A percentile compares a stretch with the other conserved stretches of the same genome.
Evolutionary conservation across 2,329 filamentous ascomycete species (phyloP).

Genomic region (Fusarium sp.): DNA sequence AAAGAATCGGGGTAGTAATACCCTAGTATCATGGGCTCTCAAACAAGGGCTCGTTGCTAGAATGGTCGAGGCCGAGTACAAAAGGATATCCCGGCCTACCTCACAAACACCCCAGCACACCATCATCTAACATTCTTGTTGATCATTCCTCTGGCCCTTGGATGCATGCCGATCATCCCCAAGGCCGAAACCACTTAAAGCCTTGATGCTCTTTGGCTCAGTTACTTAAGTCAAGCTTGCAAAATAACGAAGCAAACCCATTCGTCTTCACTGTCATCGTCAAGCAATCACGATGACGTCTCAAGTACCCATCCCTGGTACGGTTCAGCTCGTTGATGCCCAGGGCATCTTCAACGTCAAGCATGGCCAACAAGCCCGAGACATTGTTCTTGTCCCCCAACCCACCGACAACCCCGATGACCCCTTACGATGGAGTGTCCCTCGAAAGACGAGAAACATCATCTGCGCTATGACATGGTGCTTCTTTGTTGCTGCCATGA

Average conservation of each 20-base stretch:
- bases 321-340: slow-evolving; percentile 36
- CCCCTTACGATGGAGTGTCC: slow-evolving; percentile 35
- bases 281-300: background rate
- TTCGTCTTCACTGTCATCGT: background rate
- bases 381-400: slow-evolving; percentile 42
- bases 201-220: background rate
- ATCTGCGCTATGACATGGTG: slow-evolving; percentile 42
- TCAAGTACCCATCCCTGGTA: slow-evolving; percentile 32
- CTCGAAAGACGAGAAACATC: slow-evolving; percentile 38
- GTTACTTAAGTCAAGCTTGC: background rate
- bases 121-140: background rate
- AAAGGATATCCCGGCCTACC: background rate
- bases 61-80: background rate
- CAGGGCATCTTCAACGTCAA: slow-evolving; percentile 31
- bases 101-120: background rate
- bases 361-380: slow-evolving; percentile 27
- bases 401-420: slow-evolving; percentile 41
- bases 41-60: background rate
- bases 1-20: slow-evolving; percentile 10
- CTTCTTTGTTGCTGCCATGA: slow-evolving; percentile 40
- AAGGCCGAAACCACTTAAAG: background rate
- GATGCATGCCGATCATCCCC: background rate
- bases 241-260: background rate
- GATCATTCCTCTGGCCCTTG: background rate
- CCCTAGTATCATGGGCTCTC: background rate